Evolutionary conservation across 1,139 yeast genomes (phyloP), one percentile per base, ranked within the genome.

Genomic region (Yamadazyma kanchanaburiensis): DNA sequence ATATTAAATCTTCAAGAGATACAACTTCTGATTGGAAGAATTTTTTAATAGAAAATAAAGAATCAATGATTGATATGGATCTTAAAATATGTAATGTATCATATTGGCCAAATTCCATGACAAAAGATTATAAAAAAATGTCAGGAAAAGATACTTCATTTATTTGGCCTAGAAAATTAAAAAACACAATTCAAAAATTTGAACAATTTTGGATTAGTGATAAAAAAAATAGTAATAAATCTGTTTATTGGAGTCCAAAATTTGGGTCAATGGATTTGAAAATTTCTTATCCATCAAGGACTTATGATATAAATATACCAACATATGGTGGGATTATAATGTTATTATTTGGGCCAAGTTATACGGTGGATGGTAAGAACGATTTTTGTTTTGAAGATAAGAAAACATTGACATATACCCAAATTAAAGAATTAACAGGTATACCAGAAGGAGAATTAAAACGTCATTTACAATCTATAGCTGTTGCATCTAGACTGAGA

Each of bases 401-500:
- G 28, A 53, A 59, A 25, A 53, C 49, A 32, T 51, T 64, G 18
- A 53, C 86, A 0, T 78, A 74, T 43, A 68, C 61, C 16, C 83
- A 85, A 43, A 81, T 91, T 22, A 62, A 60, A 27, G 77, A 74
- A 25, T 60, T 73, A 19, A 89, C 97, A 0, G 70, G 73, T 5
- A 83, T 91, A 4, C 94, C 95, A 0, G 75, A 71, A 21, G 51
- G 60, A 1, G 97, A 91, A 43, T 63, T 89, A 24, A 69, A 70
- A 22, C 72, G 96, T 35, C 94, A 87, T 40, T 58, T 91, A 35
- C 86, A 85, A 50, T 86, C 96, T 1, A 74, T 91, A 21, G 80
- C 95, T 0, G 85, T 87, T 26, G 94, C 95, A 0, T 89, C 95
- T 2, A 73, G 81, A 39, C 80, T 88, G 45, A 69, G 94, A 39